Evolutionary conservation across 108 stramenopile species (phyloP).

Genomic region (Chaetoceros muelleri): DNA sequence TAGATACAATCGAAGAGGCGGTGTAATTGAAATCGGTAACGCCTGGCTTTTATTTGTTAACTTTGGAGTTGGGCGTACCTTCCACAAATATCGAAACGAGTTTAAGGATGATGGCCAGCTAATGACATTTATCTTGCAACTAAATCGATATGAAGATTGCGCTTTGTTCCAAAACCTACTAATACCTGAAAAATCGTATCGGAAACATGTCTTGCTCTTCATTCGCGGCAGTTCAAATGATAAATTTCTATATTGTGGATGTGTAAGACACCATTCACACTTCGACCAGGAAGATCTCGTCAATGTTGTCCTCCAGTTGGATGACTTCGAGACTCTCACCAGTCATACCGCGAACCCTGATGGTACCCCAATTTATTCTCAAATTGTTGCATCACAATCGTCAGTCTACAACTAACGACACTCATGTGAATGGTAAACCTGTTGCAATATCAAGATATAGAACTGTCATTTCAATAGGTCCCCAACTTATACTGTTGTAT

Average conservation of each 20-base stretch:
- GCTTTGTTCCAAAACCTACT: background rate
- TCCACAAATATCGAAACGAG: constrained; percentile 6
- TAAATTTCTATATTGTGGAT: background rate
- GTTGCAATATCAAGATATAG: too few species aligned
- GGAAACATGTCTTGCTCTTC: background rate
- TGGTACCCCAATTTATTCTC: too few species aligned
- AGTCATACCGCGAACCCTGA: too few species aligned
- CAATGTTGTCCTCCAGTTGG: background rate
- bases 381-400: too few species aligned
- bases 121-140: constrained; percentile 13
- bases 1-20: constrained; percentile 21
- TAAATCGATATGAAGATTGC: background rate
- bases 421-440: too few species aligned
- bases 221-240: background rate
- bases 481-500: too few species aligned
- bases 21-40: constrained; percentile 18
- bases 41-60: constrained; percentile 24
- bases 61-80: constrained; percentile 9
- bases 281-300: background rate
- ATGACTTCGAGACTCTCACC: too few species aligned
- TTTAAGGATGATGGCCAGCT: constrained; percentile 20
- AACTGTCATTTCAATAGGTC: too few species aligned
- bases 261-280: background rate
- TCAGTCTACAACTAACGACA: too few species aligned
- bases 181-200: background rate